Evolutionary conservation across 148 eudicot genomes (phyloP).

Genomic region (Drosera capensis): DNA sequence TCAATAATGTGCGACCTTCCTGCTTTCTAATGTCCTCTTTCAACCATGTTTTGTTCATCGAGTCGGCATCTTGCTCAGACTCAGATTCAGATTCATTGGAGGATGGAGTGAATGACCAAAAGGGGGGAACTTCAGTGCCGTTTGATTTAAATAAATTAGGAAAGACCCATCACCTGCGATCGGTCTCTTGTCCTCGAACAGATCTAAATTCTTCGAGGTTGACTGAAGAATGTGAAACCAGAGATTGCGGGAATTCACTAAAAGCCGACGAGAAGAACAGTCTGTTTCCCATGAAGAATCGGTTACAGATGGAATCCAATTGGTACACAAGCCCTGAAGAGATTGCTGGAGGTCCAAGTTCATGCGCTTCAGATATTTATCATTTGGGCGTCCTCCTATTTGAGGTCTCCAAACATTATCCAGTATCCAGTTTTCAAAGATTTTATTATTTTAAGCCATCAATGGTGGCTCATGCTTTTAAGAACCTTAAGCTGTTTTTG

Average conservation of each 20-base stretch:
- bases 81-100: slow-evolving; percentile 70
- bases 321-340: slow-evolving; percentile 98
- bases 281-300: slow-evolving; percentile 65
- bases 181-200: slow-evolving; percentile 12
- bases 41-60: slow-evolving; percentile 73
- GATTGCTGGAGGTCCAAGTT: slow-evolving; percentile 53
- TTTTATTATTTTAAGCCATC: slow-evolving; percentile 5
- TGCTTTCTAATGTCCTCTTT: slow-evolving; percentile 82
- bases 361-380: slow-evolving; percentile 89
- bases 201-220: slow-evolving; percentile 13
- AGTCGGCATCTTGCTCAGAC: slow-evolving; percentile 82
- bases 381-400: slow-evolving; percentile 90
- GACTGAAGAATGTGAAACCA: slow-evolving; percentile 9
- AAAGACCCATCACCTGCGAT: slow-evolving; percentile 34
- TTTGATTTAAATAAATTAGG: slow-evolving; percentile 15
- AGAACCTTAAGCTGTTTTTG: neutral
- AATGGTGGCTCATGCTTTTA: neutral
- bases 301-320: slow-evolving; percentile 67
- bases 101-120: slow-evolving; percentile 34
- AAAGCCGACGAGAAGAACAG: slow-evolving; percentile 30
- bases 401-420: slow-evolving; percentile 48
- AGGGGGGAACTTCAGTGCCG: slow-evolving; percentile 21
- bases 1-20: slow-evolving; percentile 77
- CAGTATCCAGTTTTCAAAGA: neutral
- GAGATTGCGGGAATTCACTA: slow-evolving; percentile 19